Base-by-base conservation (phyloP, 305 asterid genomes). In the Caryopteris hybrid region DNA sequence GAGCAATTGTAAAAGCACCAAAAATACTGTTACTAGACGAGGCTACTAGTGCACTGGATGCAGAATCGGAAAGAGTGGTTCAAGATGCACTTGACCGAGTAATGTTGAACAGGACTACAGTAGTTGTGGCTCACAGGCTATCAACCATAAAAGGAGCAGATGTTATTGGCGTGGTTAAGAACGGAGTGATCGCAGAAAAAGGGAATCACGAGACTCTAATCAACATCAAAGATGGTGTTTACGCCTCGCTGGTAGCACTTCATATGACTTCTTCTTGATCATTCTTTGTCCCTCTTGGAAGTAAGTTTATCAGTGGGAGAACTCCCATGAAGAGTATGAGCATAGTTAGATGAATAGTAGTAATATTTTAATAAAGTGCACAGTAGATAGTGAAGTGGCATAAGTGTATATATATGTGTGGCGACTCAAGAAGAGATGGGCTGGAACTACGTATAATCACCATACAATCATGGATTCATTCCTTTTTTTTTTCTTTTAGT, bases 11-110 rank as follows among this genome's bases (percentile, higher is more conserved):
- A 17, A 86, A 84, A 54, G 70, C 61, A 10, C 92, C 92, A 2
- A 80, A 74, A 72, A 84, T 86, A 64, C 69, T 83, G 11, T 58
- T 87, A 21, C 63, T 87, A 9, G 95, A 87, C 9, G 91, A 87
- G 80, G 95, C 95, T 0, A 87, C 91, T 0, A 87, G 95, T 20
- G 89, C 95, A 4, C 50, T 87, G 51, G 95, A 87, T 31, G 84
- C 91, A 7, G 95, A 87, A 46, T 85, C 95, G 2, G 95, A 87
- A 69, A 76, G 84, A 47, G 80, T 83, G 0, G 91, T 85, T n/a
- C 91, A 87, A 66, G 86, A 81, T 41, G 91, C 95, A 12, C 79
- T 87, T 0, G 91, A 87, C 10, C 58, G 76, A n/a, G 89, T 83
- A 2, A 87, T 84, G 86, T 58, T 81, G 70, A 70, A 81, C 68